These are phyloP conservation scores for Starmera pachycereana DNA, from an alignment of 805 yeast genomes.

Conservation along the genomic window DNA sequence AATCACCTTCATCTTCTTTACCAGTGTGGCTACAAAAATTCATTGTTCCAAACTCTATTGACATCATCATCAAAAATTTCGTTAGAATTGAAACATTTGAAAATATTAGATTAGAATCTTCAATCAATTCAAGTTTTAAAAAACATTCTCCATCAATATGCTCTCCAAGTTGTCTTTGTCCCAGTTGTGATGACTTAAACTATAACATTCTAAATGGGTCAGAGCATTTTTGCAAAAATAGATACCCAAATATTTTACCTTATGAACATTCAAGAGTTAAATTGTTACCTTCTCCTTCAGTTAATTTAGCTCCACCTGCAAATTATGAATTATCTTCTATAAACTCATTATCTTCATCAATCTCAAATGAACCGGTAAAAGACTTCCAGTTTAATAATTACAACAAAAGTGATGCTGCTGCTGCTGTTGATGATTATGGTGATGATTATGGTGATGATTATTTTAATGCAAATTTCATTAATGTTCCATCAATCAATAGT, in stretches of 20 bases:
- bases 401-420: too few species aligned
- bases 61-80: constrained; percentile 18
- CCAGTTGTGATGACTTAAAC: constrained; percentile 4
- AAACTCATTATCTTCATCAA: constrained; percentile 21
- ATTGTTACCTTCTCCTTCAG: constrained; percentile 21
- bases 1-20: constrained; percentile 4
- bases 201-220: constrained; percentile 5
- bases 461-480: constrained; percentile 78
- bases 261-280: constrained; percentile 77
- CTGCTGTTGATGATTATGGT: neutral
- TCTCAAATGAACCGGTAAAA: constrained; percentile 1
- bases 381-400: neutral
- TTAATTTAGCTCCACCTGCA: neutral
- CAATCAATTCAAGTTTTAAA: constrained; percentile 6
- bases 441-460: too few species aligned
- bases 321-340: neutral
- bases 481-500: constrained; percentile 27
- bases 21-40: constrained; percentile 24
- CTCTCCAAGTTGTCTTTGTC: constrained; percentile 6
- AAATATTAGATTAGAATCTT: constrained; percentile 16
- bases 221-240: constrained; percentile 39
- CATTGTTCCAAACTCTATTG: constrained; percentile 10
- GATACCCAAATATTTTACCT: constrained; percentile 81
- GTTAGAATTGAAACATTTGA: constrained; percentile 25
- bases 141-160: constrained; percentile 5